Evolutionary conservation across 1,284 basidiomycete genomes (phyloP).

Genomic region (Acaromyces ingoldii): DNA sequence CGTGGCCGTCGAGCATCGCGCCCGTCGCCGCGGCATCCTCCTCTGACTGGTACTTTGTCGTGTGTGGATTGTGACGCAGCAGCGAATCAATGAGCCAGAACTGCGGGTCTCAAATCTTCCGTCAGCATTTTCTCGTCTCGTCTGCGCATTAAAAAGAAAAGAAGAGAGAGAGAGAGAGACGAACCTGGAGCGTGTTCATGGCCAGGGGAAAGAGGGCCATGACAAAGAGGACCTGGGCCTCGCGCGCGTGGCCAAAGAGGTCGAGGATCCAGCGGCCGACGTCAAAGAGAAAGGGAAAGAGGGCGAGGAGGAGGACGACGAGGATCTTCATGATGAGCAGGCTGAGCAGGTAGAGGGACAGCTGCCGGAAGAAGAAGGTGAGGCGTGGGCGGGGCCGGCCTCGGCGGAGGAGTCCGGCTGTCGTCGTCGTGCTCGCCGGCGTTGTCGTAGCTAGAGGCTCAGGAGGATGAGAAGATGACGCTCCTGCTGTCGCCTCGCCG

Average conservation of each 20-base stretch:
- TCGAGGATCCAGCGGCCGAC: slow-evolving; percentile 75
- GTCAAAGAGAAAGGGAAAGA: slow-evolving; percentile 61
- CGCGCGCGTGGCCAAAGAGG: slow-evolving; percentile 63
- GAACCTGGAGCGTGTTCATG: slow-evolving; percentile 61
- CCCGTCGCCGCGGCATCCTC: slow-evolving; percentile 4
- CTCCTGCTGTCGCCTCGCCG: too few relatives aligned
- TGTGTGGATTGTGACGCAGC: slow-evolving; percentile 40
- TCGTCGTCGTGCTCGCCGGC: too few relatives aligned
- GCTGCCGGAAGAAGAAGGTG: slow-evolving; percentile 73
- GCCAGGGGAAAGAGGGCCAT: slow-evolving; percentile 90
- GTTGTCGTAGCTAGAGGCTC: too few relatives aligned
- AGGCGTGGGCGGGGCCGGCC: slow-evolving; percentile 27
- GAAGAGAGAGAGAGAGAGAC: not conserved
- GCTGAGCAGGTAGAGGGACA: slow-evolving; percentile 75
- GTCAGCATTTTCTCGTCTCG: not conserved
- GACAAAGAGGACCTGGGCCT: slow-evolving; percentile 54
- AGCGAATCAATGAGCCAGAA: slow-evolving; percentile 51
- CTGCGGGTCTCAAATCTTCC: slow-evolving; percentile 5
- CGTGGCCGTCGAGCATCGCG: not conserved
- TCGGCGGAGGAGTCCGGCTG: too few relatives aligned
- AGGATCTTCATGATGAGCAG: slow-evolving; percentile 80
- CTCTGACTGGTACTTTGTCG: slow-evolving; percentile 27
- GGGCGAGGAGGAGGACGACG: slow-evolving; percentile 70
- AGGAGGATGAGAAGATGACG: too few relatives aligned
- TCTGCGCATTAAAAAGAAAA: not conserved